Conservation (phyloP, 352 stramenopile species). For the Globisporangium nodosum region DNA sequence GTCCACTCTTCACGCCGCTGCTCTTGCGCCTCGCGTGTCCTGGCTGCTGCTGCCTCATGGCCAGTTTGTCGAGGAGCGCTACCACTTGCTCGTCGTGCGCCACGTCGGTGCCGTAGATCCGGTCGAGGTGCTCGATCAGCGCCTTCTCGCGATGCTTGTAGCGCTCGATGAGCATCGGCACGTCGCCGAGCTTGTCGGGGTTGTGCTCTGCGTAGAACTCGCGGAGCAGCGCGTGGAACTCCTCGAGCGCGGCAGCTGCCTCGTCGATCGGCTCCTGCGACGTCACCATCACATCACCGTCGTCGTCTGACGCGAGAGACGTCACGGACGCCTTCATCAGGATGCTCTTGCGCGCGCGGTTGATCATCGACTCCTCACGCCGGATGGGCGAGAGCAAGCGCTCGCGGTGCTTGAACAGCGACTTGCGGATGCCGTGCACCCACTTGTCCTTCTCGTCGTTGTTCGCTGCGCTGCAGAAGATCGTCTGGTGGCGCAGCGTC, state of each 20-base stretch:
- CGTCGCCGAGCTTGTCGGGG: conserved; percentile 48
- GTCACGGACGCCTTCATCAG: conserved; percentile 8
- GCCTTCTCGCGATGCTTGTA: conserved; percentile 45
- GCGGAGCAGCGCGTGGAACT: conserved; percentile 34
- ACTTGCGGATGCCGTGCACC: conserved; percentile 48
- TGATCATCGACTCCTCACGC: conserved; percentile 23
- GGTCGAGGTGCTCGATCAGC: conserved; percentile 57
- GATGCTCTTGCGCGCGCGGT: conserved; percentile 10
- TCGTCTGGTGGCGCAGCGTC: conserved; percentile 38
- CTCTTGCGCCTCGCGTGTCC: conserved; percentile 13
- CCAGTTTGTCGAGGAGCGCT: conserved; percentile 22
- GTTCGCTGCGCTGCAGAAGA: conserved; percentile 62
- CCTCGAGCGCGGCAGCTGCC: neutral
- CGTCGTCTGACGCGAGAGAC: neutral
- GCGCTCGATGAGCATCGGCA: conserved; percentile 43
- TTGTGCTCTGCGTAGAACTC: conserved; percentile 59
- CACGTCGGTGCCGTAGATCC: conserved; percentile 55
- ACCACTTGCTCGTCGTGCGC: conserved; percentile 24
- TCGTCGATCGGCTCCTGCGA: conserved; percentile 3
- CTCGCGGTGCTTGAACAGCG: conserved; percentile 36
- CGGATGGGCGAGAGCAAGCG: conserved; percentile 19
- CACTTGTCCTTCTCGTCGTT: conserved; percentile 61
- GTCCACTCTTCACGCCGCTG: conserved; percentile 25
- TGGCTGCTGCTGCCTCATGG: neutral
- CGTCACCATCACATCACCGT: neutral